Base-by-base conservation (phyloP, 495 filamentous ascomycete species). In the Achaetomiella virescens region DNA sequence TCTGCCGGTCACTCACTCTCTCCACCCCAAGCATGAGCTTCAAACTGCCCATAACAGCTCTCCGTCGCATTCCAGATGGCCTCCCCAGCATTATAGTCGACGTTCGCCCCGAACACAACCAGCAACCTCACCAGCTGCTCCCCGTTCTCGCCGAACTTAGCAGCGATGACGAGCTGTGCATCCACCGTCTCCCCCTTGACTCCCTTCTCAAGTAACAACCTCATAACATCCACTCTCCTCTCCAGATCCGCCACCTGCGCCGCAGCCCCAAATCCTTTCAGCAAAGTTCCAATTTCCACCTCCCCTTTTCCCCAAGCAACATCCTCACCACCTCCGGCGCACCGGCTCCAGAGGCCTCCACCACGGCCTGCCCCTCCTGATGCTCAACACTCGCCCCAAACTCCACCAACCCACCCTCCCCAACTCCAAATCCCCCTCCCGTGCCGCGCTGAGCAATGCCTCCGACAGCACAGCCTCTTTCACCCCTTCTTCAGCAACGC, bases 21-120 rank as follows among this genome's bases (percentile, higher is more conserved):
- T 67, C 48, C 7, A 77, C 59, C 1, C 74, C 75, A 8, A 79
- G 61, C 58, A 79, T 61, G 48, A 76, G 57, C 57, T 75, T 72
- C 8, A 79, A 58, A 53, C 60, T 76, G 1, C 64, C 69, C 52
- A 79, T 59, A 44, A 73, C 70, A 0, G 70, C 70, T 25, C 71
- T 68, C 18, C 0, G 75, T 69, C 0, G 73, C 72, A 20, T 74
- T 74, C 61, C 74, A 75, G n/a, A 79, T 67, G 15, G 74, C 75
- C 21, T 79, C 75, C 4, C 76, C 76, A 0, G 66, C 54, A 12
- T 71, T 74, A 48, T 70, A 74, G 52, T 79, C 67, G 2, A 72
- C 68, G 38, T 63, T 68, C 15, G 76, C 76, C 6, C 75, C 75
- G 24, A 69, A 71, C 10, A 62, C 51, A 2, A 79, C 65, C 21